Percentiles rank a stretch among this genome's conserved stretches.
These are phyloP conservation scores for Coniochaeta sp. DNA, from an alignment of 2,329 filamentous ascomycete genomes.

Conservation along the genomic window DNA sequence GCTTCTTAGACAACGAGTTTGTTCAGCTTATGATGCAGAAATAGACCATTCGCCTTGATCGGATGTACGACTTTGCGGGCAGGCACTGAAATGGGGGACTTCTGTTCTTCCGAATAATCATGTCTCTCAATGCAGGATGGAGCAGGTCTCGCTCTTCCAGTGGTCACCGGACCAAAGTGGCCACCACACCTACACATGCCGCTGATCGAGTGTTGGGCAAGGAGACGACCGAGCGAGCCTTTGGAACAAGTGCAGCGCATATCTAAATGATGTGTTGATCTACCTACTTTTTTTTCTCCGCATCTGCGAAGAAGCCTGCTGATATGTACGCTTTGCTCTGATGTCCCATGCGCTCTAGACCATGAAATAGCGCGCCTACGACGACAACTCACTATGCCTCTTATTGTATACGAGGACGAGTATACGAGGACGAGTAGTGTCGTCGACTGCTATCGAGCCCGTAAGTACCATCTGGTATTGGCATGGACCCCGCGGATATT, in stretches of 20 bases:
- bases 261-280: not conserved
- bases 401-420: not conserved
- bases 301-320: not conserved
- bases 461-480: too few relatives aligned
- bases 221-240: not conserved
- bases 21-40: conserved; percentile 96
- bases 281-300: not conserved
- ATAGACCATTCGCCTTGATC: conserved; percentile 36
- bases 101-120: conserved; percentile 11
- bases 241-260: not conserved
- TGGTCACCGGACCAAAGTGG: conserved; percentile 7
- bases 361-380: not conserved
- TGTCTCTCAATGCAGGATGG: conserved; percentile 14
- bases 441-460: too few relatives aligned
- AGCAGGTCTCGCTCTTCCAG: not conserved
- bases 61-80: not conserved
- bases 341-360: not conserved
- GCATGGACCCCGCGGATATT: not conserved
- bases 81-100: not conserved
- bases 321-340: not conserved
- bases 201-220: not conserved
- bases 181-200: not conserved
- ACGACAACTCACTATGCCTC: not conserved
- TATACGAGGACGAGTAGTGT: not conserved
- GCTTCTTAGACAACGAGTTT: conserved; percentile 76